Conservation (phyloP, 1,139 yeast genomes). For the Kurtzmaniella quercitrusa region DNA sequence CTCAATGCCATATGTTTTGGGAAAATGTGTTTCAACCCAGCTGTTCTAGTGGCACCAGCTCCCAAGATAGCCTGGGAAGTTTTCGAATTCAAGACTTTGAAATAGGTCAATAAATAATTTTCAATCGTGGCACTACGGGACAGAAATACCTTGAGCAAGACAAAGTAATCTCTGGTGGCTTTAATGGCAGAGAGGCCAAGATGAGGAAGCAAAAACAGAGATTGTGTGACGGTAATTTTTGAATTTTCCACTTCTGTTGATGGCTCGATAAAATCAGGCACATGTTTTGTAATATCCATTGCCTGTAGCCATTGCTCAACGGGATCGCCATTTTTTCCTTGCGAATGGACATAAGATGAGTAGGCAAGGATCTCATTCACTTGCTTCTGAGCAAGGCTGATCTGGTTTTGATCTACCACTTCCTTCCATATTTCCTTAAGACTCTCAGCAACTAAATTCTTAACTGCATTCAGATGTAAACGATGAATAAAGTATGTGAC, state of each 20-base stretch:
- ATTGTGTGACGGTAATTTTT: conserved; percentile 31
- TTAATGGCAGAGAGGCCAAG: conserved; percentile 31
- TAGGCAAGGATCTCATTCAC: conserved; percentile 56
- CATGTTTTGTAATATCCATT: conserved; percentile 22
- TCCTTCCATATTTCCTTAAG: conserved; percentile 84
- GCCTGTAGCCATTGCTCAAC: conserved; percentile 45
- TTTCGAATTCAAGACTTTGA: conserved; percentile 52
- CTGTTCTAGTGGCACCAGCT: conserved; percentile 75
- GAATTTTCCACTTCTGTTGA: conserved; percentile 8
- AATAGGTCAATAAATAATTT: conserved; percentile 44
- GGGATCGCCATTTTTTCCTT: conserved; percentile 21
- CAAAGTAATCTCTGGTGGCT: conserved; percentile 44
- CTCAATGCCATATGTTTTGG: conserved; percentile 71
- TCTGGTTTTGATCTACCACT: conserved; percentile 22
- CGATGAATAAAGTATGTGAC: conserved; percentile 55
- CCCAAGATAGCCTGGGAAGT: conserved; percentile 62
- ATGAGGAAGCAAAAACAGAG: conserved; percentile 41
- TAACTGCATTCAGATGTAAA: conserved; percentile 51
- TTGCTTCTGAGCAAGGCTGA: conserved; percentile 43
- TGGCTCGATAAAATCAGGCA: conserved; percentile 4
- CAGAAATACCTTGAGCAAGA: conserved; percentile 48
- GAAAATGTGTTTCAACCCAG: conserved; percentile 71
- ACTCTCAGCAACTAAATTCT: conserved; percentile 41
- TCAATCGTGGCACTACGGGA: conserved; percentile 30
- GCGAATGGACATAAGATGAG: conserved; percentile 38